Percentiles rank a stretch among this genome's conserved stretches.
Evolutionary conservation across 2,329 filamentous ascomycete genomes (phyloP).

Genomic region (Sclerotinia trifoliorum): DNA sequence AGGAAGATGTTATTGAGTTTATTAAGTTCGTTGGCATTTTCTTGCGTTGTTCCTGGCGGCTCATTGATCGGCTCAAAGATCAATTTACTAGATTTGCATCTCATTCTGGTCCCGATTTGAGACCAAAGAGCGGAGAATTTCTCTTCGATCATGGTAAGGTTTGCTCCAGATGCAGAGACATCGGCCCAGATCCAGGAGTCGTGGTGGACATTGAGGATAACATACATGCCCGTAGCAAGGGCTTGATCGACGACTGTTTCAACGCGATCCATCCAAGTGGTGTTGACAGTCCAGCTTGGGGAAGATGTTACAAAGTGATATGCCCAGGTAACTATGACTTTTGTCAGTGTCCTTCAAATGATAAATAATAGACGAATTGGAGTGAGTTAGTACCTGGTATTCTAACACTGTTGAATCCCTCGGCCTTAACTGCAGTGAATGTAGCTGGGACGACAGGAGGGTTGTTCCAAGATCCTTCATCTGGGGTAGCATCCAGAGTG

Average conservation of each 20-base stretch:
- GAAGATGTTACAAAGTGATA: conserved; percentile 53
- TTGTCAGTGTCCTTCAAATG: not conserved
- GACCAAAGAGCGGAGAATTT: conserved; percentile 56
- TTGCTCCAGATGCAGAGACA: conserved; percentile 46
- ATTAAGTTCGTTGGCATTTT: conserved; percentile 52
- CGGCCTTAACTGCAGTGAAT: conserved; percentile 51
- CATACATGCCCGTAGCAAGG: conserved; percentile 50
- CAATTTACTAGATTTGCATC: conserved; percentile 53
- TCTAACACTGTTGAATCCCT: conserved; percentile 57
- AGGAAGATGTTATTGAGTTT: conserved; percentile 58
- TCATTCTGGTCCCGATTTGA: conserved; percentile 55
- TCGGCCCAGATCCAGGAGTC: conserved; percentile 61
- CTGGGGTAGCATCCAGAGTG: conserved; percentile 55
- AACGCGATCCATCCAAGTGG: conserved; percentile 56
- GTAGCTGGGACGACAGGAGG: conserved; percentile 49
- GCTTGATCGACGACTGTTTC: conserved; percentile 58
- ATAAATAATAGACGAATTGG: not conserved
- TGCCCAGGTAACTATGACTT: conserved; percentile 52
- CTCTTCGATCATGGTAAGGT: conserved; percentile 54
- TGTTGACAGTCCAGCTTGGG: conserved; percentile 54
- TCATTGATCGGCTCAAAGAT: conserved; percentile 62
- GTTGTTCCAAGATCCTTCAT: conserved; percentile 60
- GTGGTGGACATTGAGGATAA: conserved; percentile 59
- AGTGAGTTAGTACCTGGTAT: conserved; percentile 46
- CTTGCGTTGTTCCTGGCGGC: conserved; percentile 51